Evolutionary conservation across 305 asterid species (phyloP).

Genomic region (Solanum aculeatissimum): DNA sequence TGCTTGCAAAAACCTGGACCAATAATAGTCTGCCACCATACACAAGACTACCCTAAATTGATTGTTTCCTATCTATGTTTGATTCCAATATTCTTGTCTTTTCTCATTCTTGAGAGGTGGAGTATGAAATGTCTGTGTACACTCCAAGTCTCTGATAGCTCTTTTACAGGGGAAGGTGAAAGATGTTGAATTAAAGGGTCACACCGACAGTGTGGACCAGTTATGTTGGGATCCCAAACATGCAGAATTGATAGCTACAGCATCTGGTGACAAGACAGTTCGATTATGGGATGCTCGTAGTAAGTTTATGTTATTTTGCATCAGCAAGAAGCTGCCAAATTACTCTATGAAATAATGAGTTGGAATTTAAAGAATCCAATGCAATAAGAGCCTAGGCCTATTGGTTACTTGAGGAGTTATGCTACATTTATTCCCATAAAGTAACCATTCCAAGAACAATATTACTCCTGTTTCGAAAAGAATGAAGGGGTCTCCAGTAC

Average conservation of each 20-base stretch:
- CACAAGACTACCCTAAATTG: background rate
- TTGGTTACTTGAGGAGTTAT: background rate
- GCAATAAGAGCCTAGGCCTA: background rate
- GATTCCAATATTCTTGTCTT: background rate
- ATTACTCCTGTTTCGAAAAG: background rate
- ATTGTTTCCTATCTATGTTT: background rate
- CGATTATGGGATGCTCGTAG: slow-evolving; percentile 99
- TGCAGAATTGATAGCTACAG: slow-evolving; percentile 91
- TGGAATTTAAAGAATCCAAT: background rate
- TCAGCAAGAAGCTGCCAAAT: background rate
- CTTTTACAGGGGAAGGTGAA: slow-evolving; percentile 66
- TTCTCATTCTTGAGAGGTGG: background rate
- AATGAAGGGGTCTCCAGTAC: background rate
- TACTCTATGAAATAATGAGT: background rate
- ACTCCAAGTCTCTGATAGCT: background rate
- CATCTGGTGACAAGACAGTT: slow-evolving; percentile 96
- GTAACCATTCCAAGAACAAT: background rate
- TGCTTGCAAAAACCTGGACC: background rate
- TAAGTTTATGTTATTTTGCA: slow-evolving; percentile 25
- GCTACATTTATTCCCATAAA: background rate
- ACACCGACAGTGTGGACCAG: slow-evolving; percentile 95
- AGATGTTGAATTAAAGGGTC: slow-evolving; percentile 92
- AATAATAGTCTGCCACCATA: background rate
- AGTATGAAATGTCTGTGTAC: background rate
- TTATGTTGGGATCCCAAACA: slow-evolving; percentile 99